Percentiles rank a stretch among this genome's conserved stretches.
phyloP scores from a whole-genome alignment of 2,329 filamentous ascomycete species.

The Aspergillus tamarii region DNA sequence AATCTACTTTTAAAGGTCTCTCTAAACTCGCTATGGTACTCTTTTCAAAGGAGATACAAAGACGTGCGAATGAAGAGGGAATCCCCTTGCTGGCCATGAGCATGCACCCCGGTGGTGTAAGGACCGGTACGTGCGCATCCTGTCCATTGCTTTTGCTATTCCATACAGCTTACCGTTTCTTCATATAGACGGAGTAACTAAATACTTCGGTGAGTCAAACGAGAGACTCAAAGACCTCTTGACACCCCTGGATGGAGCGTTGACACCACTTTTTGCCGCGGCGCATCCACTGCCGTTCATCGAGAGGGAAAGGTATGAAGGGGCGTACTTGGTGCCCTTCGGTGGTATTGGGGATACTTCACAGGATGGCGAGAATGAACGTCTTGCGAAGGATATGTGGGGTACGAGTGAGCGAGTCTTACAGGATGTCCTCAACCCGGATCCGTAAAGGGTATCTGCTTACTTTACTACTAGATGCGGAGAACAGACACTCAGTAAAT shows the following conservation, averaged over 20 bases:
- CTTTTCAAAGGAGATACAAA: background rate
- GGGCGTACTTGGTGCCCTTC: background rate
- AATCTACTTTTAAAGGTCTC: background rate
- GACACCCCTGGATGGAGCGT: background rate
- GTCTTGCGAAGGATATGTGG: background rate
- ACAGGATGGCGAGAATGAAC: background rate
- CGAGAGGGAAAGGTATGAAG: background rate
- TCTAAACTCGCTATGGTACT: background rate
- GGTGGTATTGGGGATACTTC: background rate
- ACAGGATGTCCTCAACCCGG: background rate
- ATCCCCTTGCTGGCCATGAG: background rate
- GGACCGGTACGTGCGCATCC: background rate
- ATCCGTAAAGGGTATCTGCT: background rate
- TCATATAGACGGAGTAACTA: background rate
- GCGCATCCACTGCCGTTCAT: background rate
- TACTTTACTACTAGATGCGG: too few species aligned
- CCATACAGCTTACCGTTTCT: background rate
- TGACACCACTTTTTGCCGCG: background rate
- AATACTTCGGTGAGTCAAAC: background rate
- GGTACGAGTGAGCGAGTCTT: background rate
- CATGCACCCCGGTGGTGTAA: background rate
- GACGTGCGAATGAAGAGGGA: background rate
- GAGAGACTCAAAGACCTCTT: background rate
- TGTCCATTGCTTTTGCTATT: too few species aligned
- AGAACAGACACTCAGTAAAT: background rate